These are phyloP conservation scores for Phytopythium oedochilum DNA, from an alignment of 352 stramenopile genomes.

Conservation along the genomic window DNA sequence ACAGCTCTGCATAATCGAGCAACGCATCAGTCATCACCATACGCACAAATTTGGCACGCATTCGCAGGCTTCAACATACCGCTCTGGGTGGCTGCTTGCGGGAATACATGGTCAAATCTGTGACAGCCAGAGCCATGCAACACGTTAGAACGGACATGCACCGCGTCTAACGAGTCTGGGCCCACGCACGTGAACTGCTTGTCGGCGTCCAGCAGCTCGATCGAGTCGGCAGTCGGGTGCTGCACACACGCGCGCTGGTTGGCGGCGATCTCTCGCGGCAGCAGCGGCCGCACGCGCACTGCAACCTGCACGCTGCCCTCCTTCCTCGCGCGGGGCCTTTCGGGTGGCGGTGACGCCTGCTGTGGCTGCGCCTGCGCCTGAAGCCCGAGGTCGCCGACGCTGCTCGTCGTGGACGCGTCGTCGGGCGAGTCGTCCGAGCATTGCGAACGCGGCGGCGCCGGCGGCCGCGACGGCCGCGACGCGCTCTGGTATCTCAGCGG, in stretches of 20 bases:
- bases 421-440: constrained; percentile 20
- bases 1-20: constrained; percentile 33
- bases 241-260: constrained; percentile 44
- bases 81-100: constrained; percentile 38
- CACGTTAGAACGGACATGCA: neutral
- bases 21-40: neutral
- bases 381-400: constrained; percentile 6
- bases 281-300: constrained; percentile 69
- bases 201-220: constrained; percentile 31
- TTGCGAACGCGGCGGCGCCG: constrained; percentile 3
- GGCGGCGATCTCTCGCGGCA: constrained; percentile 68
- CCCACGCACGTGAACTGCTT: constrained; percentile 63
- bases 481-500: neutral
- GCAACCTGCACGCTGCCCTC: constrained; percentile 73
- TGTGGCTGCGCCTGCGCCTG: constrained; percentile 12
- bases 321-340: constrained; percentile 19
- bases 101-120: constrained; percentile 84
- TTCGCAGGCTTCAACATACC: no score
- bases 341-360: neutral
- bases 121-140: neutral
- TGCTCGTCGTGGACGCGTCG: constrained; percentile 10
- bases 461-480: constrained; percentile 2
- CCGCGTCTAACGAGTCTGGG: neutral
- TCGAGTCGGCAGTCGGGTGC: constrained; percentile 24
- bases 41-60: neutral